phyloP scores from a whole-genome alignment of 345 rosid genomes.

The Eucalyptus brandiana region DNA sequence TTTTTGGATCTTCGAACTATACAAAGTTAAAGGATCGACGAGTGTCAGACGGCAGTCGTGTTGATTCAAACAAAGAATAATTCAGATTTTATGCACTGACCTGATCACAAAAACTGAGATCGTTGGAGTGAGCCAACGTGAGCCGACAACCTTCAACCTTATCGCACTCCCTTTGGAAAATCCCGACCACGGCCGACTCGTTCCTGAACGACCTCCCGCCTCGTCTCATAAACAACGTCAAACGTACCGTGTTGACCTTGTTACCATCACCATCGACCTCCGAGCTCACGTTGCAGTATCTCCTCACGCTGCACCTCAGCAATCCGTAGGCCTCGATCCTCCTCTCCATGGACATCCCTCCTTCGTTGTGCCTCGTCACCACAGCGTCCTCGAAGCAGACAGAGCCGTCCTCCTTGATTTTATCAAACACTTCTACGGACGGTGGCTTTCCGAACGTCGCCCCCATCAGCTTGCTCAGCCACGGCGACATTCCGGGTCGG shows the following conservation, averaged over 20 bases:
- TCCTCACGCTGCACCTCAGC: conserved; percentile 51
- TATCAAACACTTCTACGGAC: conserved; percentile 11
- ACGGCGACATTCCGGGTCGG: conserved; percentile 29
- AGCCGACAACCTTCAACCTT: conserved; percentile 38
- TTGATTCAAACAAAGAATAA: background rate
- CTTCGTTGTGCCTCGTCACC: conserved; percentile 71
- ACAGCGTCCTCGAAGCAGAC: conserved; percentile 70
- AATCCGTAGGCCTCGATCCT: conserved; percentile 49
- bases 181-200: conserved; percentile 25
- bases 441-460: conserved; percentile 30
- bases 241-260: conserved; percentile 8
- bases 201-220: conserved; percentile 64
- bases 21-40: too few relatives aligned
- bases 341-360: conserved; percentile 61
- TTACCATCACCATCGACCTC: background rate
- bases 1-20: background rate
- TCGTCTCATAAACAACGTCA: conserved; percentile 62
- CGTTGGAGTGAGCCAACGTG: conserved; percentile 44
- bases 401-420: conserved; percentile 5
- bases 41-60: background rate
- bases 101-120: conserved; percentile 70
- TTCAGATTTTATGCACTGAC: background rate
- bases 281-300: conserved; percentile 17
- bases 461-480: conserved; percentile 28
- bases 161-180: conserved; percentile 43